A percentile compares a stretch with the other conserved stretches of the same genome.
Evolutionary conservation across 2,329 filamentous ascomycete genomes (phyloP).

Genomic region (Colletotrichum cereale): DNA sequence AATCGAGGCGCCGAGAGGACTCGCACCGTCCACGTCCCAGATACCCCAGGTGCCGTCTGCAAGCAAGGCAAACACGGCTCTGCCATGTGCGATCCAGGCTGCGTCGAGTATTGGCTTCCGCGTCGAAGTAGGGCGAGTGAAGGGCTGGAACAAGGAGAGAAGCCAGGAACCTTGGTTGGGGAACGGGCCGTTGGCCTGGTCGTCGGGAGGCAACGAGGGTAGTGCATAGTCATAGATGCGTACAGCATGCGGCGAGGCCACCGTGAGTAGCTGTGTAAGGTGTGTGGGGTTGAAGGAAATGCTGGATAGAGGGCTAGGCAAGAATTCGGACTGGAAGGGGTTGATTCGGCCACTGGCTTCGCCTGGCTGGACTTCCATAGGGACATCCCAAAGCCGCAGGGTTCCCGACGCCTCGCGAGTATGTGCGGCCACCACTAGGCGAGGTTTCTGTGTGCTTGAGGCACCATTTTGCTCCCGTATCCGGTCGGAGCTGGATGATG

Average conservation of each 20-base stretch:
- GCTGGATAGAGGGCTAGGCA: conserved; percentile 65
- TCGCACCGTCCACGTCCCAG: conserved; percentile 73
- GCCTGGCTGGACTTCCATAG: conserved; percentile 58
- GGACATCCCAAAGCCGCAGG: conserved; percentile 69
- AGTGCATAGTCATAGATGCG: conserved; percentile 72
- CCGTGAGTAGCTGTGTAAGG: conserved; percentile 68
- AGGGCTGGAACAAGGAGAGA: conserved; percentile 71
- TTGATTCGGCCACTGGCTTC: conserved; percentile 48
- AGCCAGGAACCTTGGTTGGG: conserved; percentile 74
- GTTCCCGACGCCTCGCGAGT: conserved; percentile 70
- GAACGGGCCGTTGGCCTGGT: conserved; percentile 63
- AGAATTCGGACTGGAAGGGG: conserved; percentile 72
- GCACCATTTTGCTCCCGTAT: conserved; percentile 28
- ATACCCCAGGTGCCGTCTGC: conserved; percentile 77
- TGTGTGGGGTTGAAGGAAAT: conserved; percentile 73
- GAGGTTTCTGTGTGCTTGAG: conserved; percentile 43
- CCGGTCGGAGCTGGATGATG: conserved; percentile 38
- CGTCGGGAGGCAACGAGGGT: conserved; percentile 64
- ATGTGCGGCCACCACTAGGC: conserved; percentile 71
- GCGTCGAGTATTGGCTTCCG: conserved; percentile 74
- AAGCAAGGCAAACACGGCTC: conserved; percentile 69
- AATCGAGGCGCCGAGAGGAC: conserved; percentile 60
- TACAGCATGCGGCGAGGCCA: conserved; percentile 67
- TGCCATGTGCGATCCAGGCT: conserved; percentile 71
- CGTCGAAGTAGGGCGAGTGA: conserved; percentile 60